phyloP scores from a whole-genome alignment of 805 yeast genomes.

The Monosporozyma aquatica region DNA sequence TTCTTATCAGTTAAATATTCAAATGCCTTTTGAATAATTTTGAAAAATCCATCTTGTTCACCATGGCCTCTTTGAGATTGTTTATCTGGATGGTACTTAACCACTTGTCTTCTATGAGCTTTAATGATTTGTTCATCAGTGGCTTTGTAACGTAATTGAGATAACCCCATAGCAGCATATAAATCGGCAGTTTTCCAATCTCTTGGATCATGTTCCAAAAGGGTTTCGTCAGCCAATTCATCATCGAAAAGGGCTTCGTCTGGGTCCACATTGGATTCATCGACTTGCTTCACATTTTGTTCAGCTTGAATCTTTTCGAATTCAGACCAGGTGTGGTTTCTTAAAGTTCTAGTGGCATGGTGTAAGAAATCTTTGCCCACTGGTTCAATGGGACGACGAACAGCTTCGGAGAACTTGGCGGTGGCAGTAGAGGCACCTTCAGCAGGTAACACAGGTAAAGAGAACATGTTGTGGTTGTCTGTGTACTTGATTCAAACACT shows the following conservation, averaged over 20 bases:
- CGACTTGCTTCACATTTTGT: slow-evolving; percentile 65
- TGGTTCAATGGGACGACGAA: slow-evolving; percentile 84
- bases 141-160: slow-evolving; percentile 84
- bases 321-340: slow-evolving; percentile 99
- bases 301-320: slow-evolving; percentile 90
- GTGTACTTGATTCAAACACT: neutral
- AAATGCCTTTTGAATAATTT: slow-evolving; percentile 93
- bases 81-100: slow-evolving; percentile 97
- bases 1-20: slow-evolving; percentile 79
- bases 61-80: slow-evolving; percentile 81
- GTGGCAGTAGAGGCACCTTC: slow-evolving; percentile 43
- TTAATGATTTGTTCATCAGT: slow-evolving; percentile 87
- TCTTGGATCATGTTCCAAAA: slow-evolving; percentile 87
- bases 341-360: slow-evolving; percentile 88
- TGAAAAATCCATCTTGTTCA: slow-evolving; percentile 93
- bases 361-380: slow-evolving; percentile 94
- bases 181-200: slow-evolving; percentile 97
- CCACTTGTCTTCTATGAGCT: slow-evolving; percentile 94
- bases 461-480: slow-evolving; percentile 13
- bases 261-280: slow-evolving; percentile 49
- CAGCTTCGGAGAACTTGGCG: slow-evolving; percentile 47
- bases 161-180: slow-evolving; percentile 90
- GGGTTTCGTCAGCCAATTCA: slow-evolving; percentile 65
- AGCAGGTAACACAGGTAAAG: slow-evolving; percentile 42
- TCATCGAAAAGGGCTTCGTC: slow-evolving; percentile 41